Base-by-base conservation (phyloP, 2,329 filamentous ascomycete species). In the Colletotrichum sp. region DNA sequence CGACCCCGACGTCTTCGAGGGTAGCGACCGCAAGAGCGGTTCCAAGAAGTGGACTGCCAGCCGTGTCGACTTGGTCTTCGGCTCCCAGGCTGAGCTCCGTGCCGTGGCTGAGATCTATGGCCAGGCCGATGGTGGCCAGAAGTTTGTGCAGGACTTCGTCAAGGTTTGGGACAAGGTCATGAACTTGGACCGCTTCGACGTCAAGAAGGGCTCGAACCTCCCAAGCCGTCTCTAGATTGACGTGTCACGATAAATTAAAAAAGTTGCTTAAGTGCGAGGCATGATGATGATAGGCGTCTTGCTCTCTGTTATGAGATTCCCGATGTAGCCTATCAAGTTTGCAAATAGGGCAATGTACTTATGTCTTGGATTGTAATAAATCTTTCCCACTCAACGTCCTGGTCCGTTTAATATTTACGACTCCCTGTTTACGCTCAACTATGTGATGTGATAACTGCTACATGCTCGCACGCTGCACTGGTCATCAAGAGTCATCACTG, bases 121-220 rank as follows among this genome's bases (percentile, higher is more conserved):
- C 48, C 88, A 88, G 78, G 81, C 86, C 0, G 93, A 93, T 79
- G 89, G 86, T 12, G 83, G 89, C 73, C 87, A 90, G 74, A 93
- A 92, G 87, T 94, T 95, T 75, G 90, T 92, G 59, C 91, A 90
- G 83, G 94, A 95, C 86, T 95, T 95, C 80, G 89, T 95, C 18
- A 85, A 88, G 9, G 92, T 92, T 4, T 95, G 94, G 94, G 87
- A 88, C 80, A 95, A 95, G 92, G 91, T 95, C 13, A 93, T 93
- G 91, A 93, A 94, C 81, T 82, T 93, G 72, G 94, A 95, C 82
- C 90, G 94, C 14, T 95, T 92, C 81, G 94, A 95, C 78, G 75
- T 92, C n/a, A 75, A 78, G 48, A 77, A 64, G 48, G 30, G 30
- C 9, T 34, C 59, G 8, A 74, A 63, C 28, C 12, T 74, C 10